Evolutionary conservation across 2,329 filamentous ascomycete species (phyloP), one percentile per base, ranked within the genome.

Genomic region (Epichloe festucae): DNA sequence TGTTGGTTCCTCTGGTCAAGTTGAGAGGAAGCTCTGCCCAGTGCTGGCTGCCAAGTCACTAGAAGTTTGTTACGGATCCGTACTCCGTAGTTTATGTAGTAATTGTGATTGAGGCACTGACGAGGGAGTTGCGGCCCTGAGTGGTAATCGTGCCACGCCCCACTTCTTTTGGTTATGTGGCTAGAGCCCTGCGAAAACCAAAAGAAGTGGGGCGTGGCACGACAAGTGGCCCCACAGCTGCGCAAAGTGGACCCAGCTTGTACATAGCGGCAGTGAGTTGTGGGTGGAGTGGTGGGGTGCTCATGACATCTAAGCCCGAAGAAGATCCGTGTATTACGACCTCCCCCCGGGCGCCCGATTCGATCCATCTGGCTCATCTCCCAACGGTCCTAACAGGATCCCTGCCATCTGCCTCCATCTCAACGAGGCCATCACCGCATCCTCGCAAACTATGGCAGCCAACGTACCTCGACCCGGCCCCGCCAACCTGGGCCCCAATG

Each of bases 391-490:
- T 43, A 47, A 39, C 48, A 35, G 44, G 41, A 43, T 53, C 48
- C 36, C 44, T 45, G 59, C 59, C 53, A 58, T 51, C 49, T 46
- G 50, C 54, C 49, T 51, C 52, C 59, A 52, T 52, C 51, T 54
- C 53, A 53, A 59, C 57, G 54, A 52, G 59, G 56, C 57, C 17
- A 34, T 23, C 35, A 3, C 46, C 43, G 12, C 23, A 8, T 55
- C 58, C 58, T 55, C 58, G 56, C 54, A 58, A 56, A 57, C 50
- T 53, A 68, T 75, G 74, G 61, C 70, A 54, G 60, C 63, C 55
- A 70, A 58, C 52, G 79, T 96, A 59, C 91, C 93, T 53, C 87
- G 91, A 73, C 91, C 91, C 53, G 91, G 91, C 50, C 90, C 91
- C 52, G 91, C 91, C 54, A 89, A 86, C 61, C 74, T 97, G 58